These are phyloP conservation scores for Thermothielavioides terrestris DNA, from an alignment of 495 filamentous ascomycete genomes.

Conservation along the genomic window DNA sequence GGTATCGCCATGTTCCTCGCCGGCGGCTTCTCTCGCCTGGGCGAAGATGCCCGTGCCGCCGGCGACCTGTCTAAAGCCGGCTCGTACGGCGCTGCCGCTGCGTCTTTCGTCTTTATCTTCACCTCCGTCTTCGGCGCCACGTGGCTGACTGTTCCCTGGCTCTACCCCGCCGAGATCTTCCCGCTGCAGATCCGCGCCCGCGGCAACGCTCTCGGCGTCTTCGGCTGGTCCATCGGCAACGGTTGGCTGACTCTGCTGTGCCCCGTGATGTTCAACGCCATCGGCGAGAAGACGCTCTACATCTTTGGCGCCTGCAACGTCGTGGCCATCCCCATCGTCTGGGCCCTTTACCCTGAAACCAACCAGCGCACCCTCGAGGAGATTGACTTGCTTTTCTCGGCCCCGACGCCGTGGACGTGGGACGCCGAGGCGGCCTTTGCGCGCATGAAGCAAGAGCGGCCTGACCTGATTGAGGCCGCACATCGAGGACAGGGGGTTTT, in stretches of 20 bases:
- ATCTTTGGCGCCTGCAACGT: background rate
- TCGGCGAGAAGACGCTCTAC: background rate
- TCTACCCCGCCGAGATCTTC: conserved; percentile 1
- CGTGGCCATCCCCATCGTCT: background rate
- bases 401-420: background rate
- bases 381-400: background rate
- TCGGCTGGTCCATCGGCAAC: background rate
- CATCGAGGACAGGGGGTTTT: too few relatives aligned
- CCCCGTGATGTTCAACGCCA: background rate
- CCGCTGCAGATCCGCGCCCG: background rate
- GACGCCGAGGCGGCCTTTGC: background rate
- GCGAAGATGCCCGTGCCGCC: background rate
- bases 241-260: background rate
- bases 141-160: background rate
- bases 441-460: too few relatives aligned
- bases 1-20: background rate
- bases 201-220: background rate
- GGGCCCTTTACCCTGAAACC: background rate
- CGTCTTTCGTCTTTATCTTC: background rate
- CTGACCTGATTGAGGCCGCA: too few relatives aligned
- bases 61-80: too few relatives aligned
- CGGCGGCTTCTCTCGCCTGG: background rate
- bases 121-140: background rate
- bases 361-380: background rate
- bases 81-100: background rate